Evolutionary conservation across 192 early-diverging fungal genomes (phyloP), one percentile per base, ranked within the genome.

Genomic region (Phycomyces nitens): DNA sequence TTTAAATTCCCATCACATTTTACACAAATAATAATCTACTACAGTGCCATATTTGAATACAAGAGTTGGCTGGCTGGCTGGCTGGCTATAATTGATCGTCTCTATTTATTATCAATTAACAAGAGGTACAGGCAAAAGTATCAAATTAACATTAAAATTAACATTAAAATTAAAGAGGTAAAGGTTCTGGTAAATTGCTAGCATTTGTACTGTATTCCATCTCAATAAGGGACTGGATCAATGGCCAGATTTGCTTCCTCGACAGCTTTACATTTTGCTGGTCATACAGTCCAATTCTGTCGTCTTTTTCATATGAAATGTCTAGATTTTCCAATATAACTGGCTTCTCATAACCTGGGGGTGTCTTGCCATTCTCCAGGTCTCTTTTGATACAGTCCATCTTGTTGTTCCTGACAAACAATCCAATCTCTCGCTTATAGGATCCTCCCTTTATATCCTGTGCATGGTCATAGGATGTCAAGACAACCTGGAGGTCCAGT

Each of bases 391-490:
- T 27, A 1, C n/a, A 53, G 27, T 34, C 12, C 5, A 71, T 23
- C 3, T 59, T 60, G 7, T 60, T 53, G 12, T 69, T 68, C 0
- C 63, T 21, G 7, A 83, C 69, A 55, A 71, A 60, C 2, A 86
- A 58, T 2, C 85, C 53, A 21, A 90, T 49, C 55, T 92, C 89
- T 14, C 90, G 61, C 44, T 85, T 66, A 71, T 86, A 89, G 57
- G 76, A 80, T n/a, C 58, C 39, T 50, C 64, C 66, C 6, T 53
- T 26, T 29, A 47, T 27, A 44, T 69, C 44, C 23, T 58, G 50
- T n/a, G n/a, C 29, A 53, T 78, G 68, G 47, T 88, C 79, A 64
- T 79, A 88, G 2, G 82, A 55, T 8, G 83, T 81, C 74, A 87
- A 83, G 16, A 88, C 63, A 15, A 89, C 39, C 22, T 74, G 59